Conservation (phyloP, 2,329 filamentous ascomycete genomes). For the Fusarium foetens region DNA sequence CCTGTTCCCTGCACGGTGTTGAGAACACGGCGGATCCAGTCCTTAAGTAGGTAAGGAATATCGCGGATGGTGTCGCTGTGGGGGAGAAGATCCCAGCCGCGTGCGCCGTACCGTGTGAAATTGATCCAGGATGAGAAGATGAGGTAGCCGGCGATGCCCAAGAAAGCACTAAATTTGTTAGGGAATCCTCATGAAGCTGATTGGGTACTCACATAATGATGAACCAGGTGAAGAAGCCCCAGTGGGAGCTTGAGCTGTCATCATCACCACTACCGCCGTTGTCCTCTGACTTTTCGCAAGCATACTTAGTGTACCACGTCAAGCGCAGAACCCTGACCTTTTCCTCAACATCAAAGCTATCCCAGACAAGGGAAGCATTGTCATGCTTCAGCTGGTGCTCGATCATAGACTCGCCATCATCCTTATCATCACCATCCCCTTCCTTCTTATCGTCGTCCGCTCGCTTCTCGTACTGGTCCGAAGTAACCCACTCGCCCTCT, state of each 20-base stretch:
- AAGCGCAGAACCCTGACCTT: conserved; percentile 74
- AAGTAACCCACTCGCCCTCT: conserved; percentile 72
- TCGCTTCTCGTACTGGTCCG: conserved; percentile 63
- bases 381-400: conserved; percentile 65
- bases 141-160: conserved; percentile 86
- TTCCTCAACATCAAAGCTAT: conserved; percentile 73
- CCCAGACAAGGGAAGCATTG: conserved; percentile 76
- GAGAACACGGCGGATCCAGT: conserved; percentile 82
- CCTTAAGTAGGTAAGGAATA: conserved; percentile 89
- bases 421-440: conserved; percentile 52
- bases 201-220: conserved; percentile 81
- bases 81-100: conserved; percentile 93
- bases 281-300: conserved; percentile 71
- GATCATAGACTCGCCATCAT: conserved; percentile 53
- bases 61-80: conserved; percentile 94
- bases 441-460: conserved; percentile 50
- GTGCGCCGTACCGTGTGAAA: conserved; percentile 94
- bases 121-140: conserved; percentile 99
- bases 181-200: not conserved
- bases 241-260: conserved; percentile 65
- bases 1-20: conserved; percentile 87
- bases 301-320: conserved; percentile 88
- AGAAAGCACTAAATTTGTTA: conserved; percentile 74
- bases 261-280: conserved; percentile 51
- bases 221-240: conserved; percentile 99